phyloP scores from a whole-genome alignment of 2,329 filamentous ascomycete genomes.

The Chaetomium olivaceum region DNA sequence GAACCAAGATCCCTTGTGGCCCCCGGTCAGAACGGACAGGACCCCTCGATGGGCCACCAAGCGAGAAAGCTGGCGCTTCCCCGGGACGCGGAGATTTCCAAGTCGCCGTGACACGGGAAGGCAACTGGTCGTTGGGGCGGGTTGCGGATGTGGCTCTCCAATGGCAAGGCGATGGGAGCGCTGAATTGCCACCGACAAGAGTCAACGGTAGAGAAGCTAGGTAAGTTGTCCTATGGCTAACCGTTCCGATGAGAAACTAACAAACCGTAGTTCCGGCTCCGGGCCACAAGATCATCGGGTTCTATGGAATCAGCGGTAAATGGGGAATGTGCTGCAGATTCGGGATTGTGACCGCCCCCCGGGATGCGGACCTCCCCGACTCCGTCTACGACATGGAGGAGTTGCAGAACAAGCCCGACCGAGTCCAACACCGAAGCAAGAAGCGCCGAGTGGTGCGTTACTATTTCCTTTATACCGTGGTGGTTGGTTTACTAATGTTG shows the following conservation, averaged over 20 bases:
- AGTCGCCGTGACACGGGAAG: slow-evolving; percentile 35
- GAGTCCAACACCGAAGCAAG: slow-evolving; percentile 10
- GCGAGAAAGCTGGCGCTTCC: slow-evolving; percentile 33
- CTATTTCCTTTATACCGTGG: neutral
- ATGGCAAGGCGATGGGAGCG: slow-evolving; percentile 24
- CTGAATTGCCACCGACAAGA: slow-evolving; percentile 8
- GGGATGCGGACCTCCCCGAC: slow-evolving; percentile 42
- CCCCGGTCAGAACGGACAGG: slow-evolving; percentile 30
- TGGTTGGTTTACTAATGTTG: neutral
- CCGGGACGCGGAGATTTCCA: slow-evolving; percentile 35
- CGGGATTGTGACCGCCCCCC: slow-evolving; percentile 50
- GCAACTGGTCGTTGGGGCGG: slow-evolving; percentile 1
- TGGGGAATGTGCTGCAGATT: slow-evolving; percentile 42
- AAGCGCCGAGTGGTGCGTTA: slow-evolving; percentile 6
- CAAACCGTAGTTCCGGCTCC: slow-evolving; percentile 6
- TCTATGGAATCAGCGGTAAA: slow-evolving; percentile 44
- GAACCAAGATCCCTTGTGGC: slow-evolving; percentile 46
- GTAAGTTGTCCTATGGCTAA: slow-evolving; percentile 8
- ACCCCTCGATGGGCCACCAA: slow-evolving; percentile 37
- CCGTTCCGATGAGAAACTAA: slow-evolving; percentile 13
- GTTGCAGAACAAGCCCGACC: slow-evolving; percentile 39
- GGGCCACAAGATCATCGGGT: slow-evolving; percentile 47
- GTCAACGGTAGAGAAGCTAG: neutral
- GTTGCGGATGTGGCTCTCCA: slow-evolving; percentile 26
- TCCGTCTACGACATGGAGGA: slow-evolving; percentile 45